Evolutionary conservation across 352 stramenopile species (phyloP).

Genomic region (Globisporangium spiculum): DNA sequence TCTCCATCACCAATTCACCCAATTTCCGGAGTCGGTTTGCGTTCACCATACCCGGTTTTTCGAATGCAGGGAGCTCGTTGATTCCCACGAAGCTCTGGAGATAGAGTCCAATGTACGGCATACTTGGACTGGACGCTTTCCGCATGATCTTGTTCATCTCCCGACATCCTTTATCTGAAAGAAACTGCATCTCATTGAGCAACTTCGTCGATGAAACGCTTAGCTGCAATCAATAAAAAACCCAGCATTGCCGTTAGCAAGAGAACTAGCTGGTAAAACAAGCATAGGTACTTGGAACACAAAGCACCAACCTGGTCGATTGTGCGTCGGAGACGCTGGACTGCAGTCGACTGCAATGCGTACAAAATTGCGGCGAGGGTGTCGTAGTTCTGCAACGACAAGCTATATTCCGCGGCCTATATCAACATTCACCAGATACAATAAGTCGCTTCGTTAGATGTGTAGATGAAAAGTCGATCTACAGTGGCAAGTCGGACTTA

Average conservation of each 20-base stretch:
- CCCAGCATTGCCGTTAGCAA: background rate
- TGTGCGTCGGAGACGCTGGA: slow-evolving; percentile 72
- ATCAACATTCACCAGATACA: background rate
- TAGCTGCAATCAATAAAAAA: slow-evolving; percentile 34
- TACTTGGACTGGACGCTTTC: slow-evolving; percentile 62
- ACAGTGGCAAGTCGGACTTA: slow-evolving; percentile 21
- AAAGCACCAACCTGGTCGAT: slow-evolving; percentile 61
- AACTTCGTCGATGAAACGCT: slow-evolving; percentile 59
- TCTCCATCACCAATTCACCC: slow-evolving; percentile 74
- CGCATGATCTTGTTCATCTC: slow-evolving; percentile 88
- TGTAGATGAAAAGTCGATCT: background rate
- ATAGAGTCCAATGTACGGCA: slow-evolving; percentile 87
- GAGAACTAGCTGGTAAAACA: background rate
- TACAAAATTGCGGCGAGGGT: slow-evolving; percentile 83
- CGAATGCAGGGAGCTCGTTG: slow-evolving; percentile 75
- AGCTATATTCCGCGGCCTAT: slow-evolving; percentile 68
- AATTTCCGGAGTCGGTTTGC: slow-evolving; percentile 65
- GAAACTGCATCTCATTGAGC: slow-evolving; percentile 74
- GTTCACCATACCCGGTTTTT: slow-evolving; percentile 68
- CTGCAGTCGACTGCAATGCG: slow-evolving; percentile 82
- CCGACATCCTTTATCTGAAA: slow-evolving; percentile 79
- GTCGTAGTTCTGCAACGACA: slow-evolving; percentile 80
- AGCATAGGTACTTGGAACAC: background rate
- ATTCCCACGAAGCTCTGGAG: slow-evolving; percentile 81
- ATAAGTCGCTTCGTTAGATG: background rate